Conservation (phyloP, 345 rosid genomes). For the Bruguiera gymnorhiza region DNA sequence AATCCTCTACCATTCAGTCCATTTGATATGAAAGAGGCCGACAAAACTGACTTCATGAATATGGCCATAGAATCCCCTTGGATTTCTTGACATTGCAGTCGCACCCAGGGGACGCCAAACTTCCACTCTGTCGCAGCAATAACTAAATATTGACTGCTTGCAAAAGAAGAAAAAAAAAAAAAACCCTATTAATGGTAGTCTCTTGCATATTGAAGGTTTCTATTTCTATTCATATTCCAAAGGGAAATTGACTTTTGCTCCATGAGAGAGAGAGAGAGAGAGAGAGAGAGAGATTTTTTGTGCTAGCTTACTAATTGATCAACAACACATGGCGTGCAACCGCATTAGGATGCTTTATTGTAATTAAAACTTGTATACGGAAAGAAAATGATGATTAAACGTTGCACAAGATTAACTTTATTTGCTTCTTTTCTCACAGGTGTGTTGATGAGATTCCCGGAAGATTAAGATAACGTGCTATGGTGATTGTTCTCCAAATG, state of each 20-base stretch:
- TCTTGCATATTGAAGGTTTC: not conserved
- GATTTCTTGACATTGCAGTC: not conserved
- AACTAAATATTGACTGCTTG: too few relatives aligned
- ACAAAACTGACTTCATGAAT: too few relatives aligned
- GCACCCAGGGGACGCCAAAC: slow-evolving; percentile 5
- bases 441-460: slow-evolving; percentile 15
- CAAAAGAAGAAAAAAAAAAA: too few relatives aligned
- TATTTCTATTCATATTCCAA: not conserved
- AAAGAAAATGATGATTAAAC: slow-evolving; percentile 11
- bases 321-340: slow-evolving; percentile 15
- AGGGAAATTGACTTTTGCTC: not conserved
- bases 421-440: not conserved
- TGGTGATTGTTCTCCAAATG: not conserved
- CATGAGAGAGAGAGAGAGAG: too few relatives aligned
- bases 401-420: not conserved
- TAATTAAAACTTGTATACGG: slow-evolving; percentile 17
- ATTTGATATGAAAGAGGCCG: too few relatives aligned
- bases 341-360: slow-evolving; percentile 4
- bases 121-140: not conserved
- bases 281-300: too few relatives aligned
- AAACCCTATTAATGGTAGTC: too few relatives aligned
- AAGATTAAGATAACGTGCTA: slow-evolving; percentile 17
- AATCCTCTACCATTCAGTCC: too few relatives aligned
- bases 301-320: not conserved
- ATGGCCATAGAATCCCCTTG: not conserved